Evolutionary conservation across 805 yeast species (phyloP).

Genomic region (Cyberlindnera xylosilytica): DNA sequence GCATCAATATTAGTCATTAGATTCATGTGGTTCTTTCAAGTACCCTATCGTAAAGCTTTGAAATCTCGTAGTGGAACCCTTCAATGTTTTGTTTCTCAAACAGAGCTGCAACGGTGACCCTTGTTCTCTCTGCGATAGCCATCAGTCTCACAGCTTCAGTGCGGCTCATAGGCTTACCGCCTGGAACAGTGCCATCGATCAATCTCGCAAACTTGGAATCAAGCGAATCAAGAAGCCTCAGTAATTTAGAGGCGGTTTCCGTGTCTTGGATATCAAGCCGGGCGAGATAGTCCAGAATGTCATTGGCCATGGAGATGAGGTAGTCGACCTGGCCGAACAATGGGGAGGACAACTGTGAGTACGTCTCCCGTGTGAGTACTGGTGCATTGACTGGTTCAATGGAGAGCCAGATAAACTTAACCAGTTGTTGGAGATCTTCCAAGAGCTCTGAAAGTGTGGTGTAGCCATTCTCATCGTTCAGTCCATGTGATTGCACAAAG

Average conservation of each 20-base stretch:
- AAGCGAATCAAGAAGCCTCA: slow-evolving; percentile 36
- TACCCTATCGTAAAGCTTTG: slow-evolving; percentile 40
- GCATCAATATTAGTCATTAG: too few species aligned
- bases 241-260: slow-evolving; percentile 31
- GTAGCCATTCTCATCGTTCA: slow-evolving; percentile 30
- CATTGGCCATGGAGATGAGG: slow-evolving; percentile 61
- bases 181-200: slow-evolving; percentile 34
- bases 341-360: slow-evolving; percentile 22
- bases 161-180: slow-evolving; percentile 32
- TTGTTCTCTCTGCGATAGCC: slow-evolving; percentile 51
- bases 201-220: slow-evolving; percentile 40
- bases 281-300: slow-evolving; percentile 56
- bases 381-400: slow-evolving; percentile 35
- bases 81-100: slow-evolving; percentile 34
- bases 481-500: slow-evolving; percentile 44
- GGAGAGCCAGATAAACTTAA: slow-evolving; percentile 63
- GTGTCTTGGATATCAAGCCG: slow-evolving; percentile 27
- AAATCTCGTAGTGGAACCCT: slow-evolving; percentile 43
- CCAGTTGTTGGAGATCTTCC: slow-evolving; percentile 42
- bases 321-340: slow-evolving; percentile 62
- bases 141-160: slow-evolving; percentile 52
- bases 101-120: slow-evolving; percentile 38
- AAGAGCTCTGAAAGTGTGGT: slow-evolving; percentile 33
- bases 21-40: slow-evolving; percentile 34
- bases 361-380: slow-evolving; percentile 13